Evolutionary conservation across 495 filamentous ascomycete genomes (phyloP), one percentile per base, ranked within the genome.

Genomic region (Tuber calosporum): DNA sequence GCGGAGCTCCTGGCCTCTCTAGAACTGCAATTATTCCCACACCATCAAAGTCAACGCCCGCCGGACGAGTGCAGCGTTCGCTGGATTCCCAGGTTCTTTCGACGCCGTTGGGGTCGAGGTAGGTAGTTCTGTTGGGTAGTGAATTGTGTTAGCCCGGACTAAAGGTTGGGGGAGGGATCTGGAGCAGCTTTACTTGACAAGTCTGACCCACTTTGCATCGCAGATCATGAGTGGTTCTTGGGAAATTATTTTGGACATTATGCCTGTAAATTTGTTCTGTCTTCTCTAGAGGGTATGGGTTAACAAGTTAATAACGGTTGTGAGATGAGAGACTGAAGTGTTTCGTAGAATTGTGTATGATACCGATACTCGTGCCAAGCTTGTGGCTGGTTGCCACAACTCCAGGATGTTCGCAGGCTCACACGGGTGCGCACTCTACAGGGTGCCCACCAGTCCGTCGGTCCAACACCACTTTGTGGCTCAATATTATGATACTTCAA

Each of bases 21-120:
- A 99, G 83, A 78, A 99, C 91, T 30, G 93, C 91, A 41, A 94
- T 88, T 73, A 97, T 96, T 30, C 93, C 93, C 0, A 97, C 94
- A 67, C 91, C 94, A 80, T 97, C 95, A 62, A 97, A 90, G 45
- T 87, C 87, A 53, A 89, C 87, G 72, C 85, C 85, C 69, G 86
- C 83, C 0, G 92, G 90, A 4, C 93, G 87, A 11, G 92, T 95
- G 75, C 85, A 86, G 19, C 92, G 86, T 82, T 95, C 92, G 20
- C 90, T 91, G 4, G 90, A 91, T 81, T 96, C 92, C 92, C 92
- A 95, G 43, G 88, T 91, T 72, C 92, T 86, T 69, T 87, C 83
- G 22, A 88, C 84, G 38, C 89, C 90, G 13, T 88, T 85, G 1
- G 90, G 89, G 76, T 95, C 92, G 45, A 81, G 84, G 80, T 94